phyloP scores from a whole-genome alignment of 805 yeast species.

The Nakazawaea molendinolei region DNA sequence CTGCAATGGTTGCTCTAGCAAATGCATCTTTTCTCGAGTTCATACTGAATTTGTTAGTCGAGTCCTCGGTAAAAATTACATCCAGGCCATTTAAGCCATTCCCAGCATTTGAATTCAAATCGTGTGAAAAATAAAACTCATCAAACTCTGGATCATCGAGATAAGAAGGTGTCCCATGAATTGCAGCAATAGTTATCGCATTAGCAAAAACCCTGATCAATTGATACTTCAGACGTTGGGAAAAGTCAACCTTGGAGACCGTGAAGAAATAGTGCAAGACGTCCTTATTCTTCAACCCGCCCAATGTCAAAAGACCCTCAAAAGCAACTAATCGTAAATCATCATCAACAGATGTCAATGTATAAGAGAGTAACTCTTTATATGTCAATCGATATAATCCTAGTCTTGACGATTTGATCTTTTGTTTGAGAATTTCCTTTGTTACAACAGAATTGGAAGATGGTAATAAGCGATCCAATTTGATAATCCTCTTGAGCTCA shows the following conservation, averaged over 20 bases:
- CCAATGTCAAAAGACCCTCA: conserved; percentile 60
- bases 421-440: conserved; percentile 49
- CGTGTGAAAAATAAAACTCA: conserved; percentile 15
- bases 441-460: conserved; percentile 56
- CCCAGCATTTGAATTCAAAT: conserved; percentile 16
- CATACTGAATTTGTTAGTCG: conserved; percentile 32
- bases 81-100: conserved; percentile 30
- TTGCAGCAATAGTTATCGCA: conserved; percentile 60
- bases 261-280: conserved; percentile 59
- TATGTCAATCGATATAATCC: conserved; percentile 48
- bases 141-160: conserved; percentile 61
- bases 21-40: conserved; percentile 53
- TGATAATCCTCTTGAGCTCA: conserved; percentile 68
- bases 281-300: conserved; percentile 65
- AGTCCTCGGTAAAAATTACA: conserved; percentile 58
- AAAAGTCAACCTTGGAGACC: conserved; percentile 47
- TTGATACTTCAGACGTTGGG: conserved; percentile 43
- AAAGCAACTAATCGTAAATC: conserved; percentile 65
- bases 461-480: conserved; percentile 84
- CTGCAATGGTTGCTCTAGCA: conserved; percentile 57
- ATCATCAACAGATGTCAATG: conserved; percentile 37
- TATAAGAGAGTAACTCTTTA: conserved; percentile 48
- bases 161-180: conserved; percentile 50
- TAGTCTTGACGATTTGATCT: conserved; percentile 47
- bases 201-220: conserved; percentile 40